These are phyloP conservation scores for Eutrema japonicum DNA, from an alignment of 345 rosid species.

Conservation along the genomic window DNA sequence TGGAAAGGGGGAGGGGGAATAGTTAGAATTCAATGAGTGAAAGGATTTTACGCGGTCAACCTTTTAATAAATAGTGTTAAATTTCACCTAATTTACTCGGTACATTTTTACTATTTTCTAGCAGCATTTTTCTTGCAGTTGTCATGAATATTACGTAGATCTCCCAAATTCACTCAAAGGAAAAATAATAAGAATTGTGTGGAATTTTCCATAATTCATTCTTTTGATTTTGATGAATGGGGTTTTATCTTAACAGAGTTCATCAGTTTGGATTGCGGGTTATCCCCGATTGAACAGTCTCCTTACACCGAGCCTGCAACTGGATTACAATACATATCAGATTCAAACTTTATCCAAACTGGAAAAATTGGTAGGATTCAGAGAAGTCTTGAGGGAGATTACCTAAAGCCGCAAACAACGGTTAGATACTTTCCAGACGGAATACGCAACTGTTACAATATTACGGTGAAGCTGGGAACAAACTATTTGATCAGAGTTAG, in stretches of 20 bases:
- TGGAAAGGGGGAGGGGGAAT: too few relatives aligned
- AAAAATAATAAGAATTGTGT: neutral
- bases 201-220: neutral
- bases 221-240: neutral
- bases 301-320: conserved; percentile 31
- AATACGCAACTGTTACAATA: conserved; percentile 45
- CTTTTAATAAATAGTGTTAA: too few relatives aligned
- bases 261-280: conserved; percentile 52
- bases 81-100: too few relatives aligned
- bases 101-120: too few relatives aligned
- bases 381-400: neutral
- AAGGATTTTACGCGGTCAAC: too few relatives aligned
- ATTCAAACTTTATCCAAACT: conserved; percentile 38
- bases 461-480: conserved; percentile 33
- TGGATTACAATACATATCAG: conserved; percentile 39
- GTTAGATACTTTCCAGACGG: conserved; percentile 51
- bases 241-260: conserved; percentile 39
- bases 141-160: too few relatives aligned
- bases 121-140: too few relatives aligned
- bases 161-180: neutral
- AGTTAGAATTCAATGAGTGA: too few relatives aligned
- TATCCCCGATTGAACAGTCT: conserved; percentile 13
- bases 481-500: conserved; percentile 44
- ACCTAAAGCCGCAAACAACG: neutral
- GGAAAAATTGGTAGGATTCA: conserved; percentile 34